Evolutionary conservation across 495 filamentous ascomycete genomes (phyloP), one percentile per base, ranked within the genome.

Genomic region (Cairneyella variabilis): DNA sequence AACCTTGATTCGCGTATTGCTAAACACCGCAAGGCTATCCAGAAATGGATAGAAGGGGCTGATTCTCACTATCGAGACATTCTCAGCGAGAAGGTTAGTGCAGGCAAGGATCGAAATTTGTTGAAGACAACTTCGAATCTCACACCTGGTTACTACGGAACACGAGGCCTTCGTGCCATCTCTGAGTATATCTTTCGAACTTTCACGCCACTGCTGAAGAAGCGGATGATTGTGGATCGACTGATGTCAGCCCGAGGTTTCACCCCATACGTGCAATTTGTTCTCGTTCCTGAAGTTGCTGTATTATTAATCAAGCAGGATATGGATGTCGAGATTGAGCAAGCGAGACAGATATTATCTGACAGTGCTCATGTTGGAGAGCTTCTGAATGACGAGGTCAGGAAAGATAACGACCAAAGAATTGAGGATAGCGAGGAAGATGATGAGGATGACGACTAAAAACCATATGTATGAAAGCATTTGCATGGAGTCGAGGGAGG

Each of bases 101-200:
- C 70, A 2, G 84, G 86, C 5, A 74, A 80, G 56, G 81, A 83
- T 52, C 80, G 80, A 51, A 83, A 79, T 17, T 67, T 85, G 41
- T 67, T 78, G 30, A 75, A 82, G 30, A 56, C 46, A 45, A 62
- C 61, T 27, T 37, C 62, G 32, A 54, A 43, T 43, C 73, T 79
- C 38, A 79, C 70, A 3, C 83, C 84, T 23, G 93, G 93, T 0
- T 98, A 97, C 64, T 98, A 97, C 66, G 93, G 93, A 1, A 77
- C 84, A 1, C 76, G 86, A 47, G 93, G 93, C 0, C 73, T 88
- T 17, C 75, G 76, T 20, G 77, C 78, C 48, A 78, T 80, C 68
- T 73, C 72, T 28, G 83, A 90, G 54, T 75, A 77, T 42, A 77
- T 96, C 53, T 83, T 86, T 53, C 50, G 64, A 8, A 74, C 74